Conservation (phyloP, 768 basidiomycete genomes). For the Tulasnella sp. region DNA sequence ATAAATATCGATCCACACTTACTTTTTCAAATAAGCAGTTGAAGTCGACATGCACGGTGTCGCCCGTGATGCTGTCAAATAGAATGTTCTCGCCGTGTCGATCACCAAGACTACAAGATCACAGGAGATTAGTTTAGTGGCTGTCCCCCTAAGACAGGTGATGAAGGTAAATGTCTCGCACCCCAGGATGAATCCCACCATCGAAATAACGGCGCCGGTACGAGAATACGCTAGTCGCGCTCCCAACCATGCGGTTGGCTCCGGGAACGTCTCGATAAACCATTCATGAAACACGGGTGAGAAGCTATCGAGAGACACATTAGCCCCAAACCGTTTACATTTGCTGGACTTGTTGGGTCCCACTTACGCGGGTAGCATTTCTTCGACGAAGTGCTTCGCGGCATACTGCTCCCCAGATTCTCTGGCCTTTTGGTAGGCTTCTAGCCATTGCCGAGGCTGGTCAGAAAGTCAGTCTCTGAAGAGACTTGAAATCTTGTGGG, state of each 20-base stretch:
- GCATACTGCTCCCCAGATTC: slow-evolving; percentile 39
- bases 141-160: not conserved
- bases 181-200: slow-evolving; percentile 97
- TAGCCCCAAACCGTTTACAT: not conserved
- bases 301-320: slow-evolving; percentile 34
- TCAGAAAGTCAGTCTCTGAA: not conserved
- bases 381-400: slow-evolving; percentile 31
- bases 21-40: slow-evolving; percentile 98
- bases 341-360: not conserved
- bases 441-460: slow-evolving; percentile 38
- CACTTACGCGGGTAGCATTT: slow-evolving; percentile 49
- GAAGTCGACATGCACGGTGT: slow-evolving; percentile 93
- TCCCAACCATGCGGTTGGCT: slow-evolving; percentile 88
- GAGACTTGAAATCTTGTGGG: not conserved
- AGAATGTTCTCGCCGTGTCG: slow-evolving; percentile 95
- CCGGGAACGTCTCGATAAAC: slow-evolving; percentile 95
- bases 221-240: slow-evolving; percentile 78
- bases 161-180: slow-evolving; percentile 35
- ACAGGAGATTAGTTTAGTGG: too few species aligned
- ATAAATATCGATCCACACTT: slow-evolving; percentile 8
- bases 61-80: slow-evolving; percentile 77
- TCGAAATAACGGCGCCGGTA: slow-evolving; percentile 94
- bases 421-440: slow-evolving; percentile 41
- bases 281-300: slow-evolving; percentile 91
- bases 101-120: slow-evolving; percentile 85